Conservation (phyloP, 2,329 filamentous ascomycete genomes). For the Catunica adiposa region DNA sequence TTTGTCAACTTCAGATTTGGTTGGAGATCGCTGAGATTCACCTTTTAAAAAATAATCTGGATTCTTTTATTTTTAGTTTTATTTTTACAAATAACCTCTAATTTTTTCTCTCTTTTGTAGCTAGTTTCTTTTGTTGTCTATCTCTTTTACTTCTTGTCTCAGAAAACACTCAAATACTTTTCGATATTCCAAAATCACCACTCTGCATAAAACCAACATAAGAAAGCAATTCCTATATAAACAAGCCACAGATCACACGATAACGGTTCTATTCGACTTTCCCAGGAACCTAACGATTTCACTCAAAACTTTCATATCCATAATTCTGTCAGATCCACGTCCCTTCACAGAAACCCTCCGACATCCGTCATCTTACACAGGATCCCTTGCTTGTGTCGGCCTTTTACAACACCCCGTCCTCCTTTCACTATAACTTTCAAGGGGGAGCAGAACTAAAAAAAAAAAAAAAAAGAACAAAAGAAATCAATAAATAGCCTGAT, state of each 20-base stretch:
- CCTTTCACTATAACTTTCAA: background rate
- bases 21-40: background rate
- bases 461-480: background rate
- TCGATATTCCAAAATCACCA: background rate
- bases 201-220: background rate
- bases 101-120: background rate
- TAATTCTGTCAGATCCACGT: background rate
- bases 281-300: no score
- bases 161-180: background rate
- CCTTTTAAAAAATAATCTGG: no score
- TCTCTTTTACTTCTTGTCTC: background rate
- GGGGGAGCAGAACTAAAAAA: background rate
- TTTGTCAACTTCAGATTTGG: background rate
- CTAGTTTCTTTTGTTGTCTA: background rate
- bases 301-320: background rate
- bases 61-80: no score
- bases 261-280: background rate
- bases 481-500: background rate
- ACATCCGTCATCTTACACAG: background rate
- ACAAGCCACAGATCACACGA: no score
- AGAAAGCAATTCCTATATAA: no score
- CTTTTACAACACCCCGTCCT: background rate
- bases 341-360: background rate
- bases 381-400: background rate
- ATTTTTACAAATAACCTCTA: background rate